These are phyloP conservation scores for Botryosphaeria dothidea DNA, from an alignment of 2,329 filamentous ascomycete genomes.

Conservation along the genomic window DNA sequence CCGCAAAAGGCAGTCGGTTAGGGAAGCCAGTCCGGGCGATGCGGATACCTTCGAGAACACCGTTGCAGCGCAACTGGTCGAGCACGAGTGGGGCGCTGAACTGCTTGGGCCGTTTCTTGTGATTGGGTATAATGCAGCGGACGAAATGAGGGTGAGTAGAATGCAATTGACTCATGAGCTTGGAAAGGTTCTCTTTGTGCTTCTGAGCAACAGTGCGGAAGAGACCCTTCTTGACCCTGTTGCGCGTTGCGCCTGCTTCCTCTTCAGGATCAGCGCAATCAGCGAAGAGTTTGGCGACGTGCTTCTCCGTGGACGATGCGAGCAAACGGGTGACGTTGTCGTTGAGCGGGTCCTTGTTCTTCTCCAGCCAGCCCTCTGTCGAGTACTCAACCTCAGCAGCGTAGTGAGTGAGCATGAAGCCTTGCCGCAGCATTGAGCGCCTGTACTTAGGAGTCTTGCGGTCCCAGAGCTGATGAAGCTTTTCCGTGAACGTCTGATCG, in stretches of 20 bases:
- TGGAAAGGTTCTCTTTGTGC: conserved; percentile 98
- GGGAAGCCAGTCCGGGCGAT: conserved; percentile 97
- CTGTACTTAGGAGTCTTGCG: conserved; percentile 94
- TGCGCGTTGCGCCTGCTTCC: conserved; percentile 65
- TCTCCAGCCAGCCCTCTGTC: conserved; percentile 93
- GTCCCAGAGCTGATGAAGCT: conserved; percentile 95
- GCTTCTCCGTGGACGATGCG: conserved; percentile 76
- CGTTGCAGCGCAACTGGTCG: conserved; percentile 96
- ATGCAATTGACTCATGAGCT: conserved; percentile 88
- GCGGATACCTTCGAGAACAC: conserved; percentile 97
- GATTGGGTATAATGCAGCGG: conserved; percentile 94
- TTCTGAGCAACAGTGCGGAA: conserved; percentile 96
- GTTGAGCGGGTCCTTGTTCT: conserved; percentile 98
- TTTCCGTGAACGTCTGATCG: conserved; percentile 95
- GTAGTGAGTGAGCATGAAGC: conserved; percentile 95
- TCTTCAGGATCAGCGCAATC: conserved; percentile 87
- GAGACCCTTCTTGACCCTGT: conserved; percentile 91
- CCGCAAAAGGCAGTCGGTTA: conserved; percentile 85
- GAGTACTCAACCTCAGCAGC: conserved; percentile 97
- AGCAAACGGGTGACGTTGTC: conserved; percentile 93
- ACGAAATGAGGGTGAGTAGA: conserved; percentile 98
- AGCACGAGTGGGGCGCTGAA: conserved; percentile 90
- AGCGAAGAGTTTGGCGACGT: conserved; percentile 80
- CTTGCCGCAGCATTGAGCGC: conserved; percentile 81
- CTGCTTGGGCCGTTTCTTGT: conserved; percentile 94